Percentiles rank a stretch among this genome's conserved stretches.
These are phyloP conservation scores for Talaromyces piceae DNA, from an alignment of 2,329 filamentous ascomycete genomes.

Conservation along the genomic window DNA sequence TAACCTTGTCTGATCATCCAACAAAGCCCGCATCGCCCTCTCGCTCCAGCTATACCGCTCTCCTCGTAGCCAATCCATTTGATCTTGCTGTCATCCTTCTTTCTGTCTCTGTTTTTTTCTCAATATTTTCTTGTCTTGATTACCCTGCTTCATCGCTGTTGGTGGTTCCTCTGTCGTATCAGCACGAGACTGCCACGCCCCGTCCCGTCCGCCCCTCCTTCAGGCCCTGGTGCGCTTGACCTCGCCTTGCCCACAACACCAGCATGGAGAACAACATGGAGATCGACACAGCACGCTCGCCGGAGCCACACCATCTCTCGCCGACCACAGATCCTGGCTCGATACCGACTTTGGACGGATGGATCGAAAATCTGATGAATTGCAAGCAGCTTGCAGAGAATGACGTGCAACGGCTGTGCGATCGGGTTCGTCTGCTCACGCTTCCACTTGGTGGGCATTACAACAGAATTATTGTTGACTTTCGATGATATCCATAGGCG, in stretches of 20 bases:
- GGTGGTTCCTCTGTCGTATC: not conserved
- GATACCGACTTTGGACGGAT: slow-evolving; percentile 89
- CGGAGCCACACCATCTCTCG: slow-evolving; percentile 67
- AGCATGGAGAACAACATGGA: slow-evolving; percentile 98
- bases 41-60: slow-evolving; percentile 1
- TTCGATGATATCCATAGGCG: slow-evolving; percentile 50
- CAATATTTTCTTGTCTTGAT: not conserved
- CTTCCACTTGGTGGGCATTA: too few relatives aligned
- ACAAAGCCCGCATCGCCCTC: slow-evolving; percentile 3
- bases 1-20: slow-evolving; percentile 6
- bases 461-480: slow-evolving; percentile 2
- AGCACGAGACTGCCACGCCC: slow-evolving; percentile 11
- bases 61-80: not conserved
- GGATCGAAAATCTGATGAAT: slow-evolving; percentile 96
- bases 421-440: slow-evolving; percentile 63
- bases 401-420: slow-evolving; percentile 93
- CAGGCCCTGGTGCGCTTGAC: slow-evolving; percentile 15
- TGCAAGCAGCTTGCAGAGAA: slow-evolving; percentile 96
- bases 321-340: slow-evolving; percentile 76
- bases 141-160: not conserved
- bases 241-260: slow-evolving; percentile 17
- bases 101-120: slow-evolving; percentile 16
- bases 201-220: slow-evolving; percentile 17
- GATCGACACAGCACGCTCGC: slow-evolving; percentile 77
- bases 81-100: not conserved